A percentile compares a stretch with the other conserved stretches of the same genome.
phyloP scores from a whole-genome alignment of 768 basidiomycete species.

The Serendipita sp. region DNA sequence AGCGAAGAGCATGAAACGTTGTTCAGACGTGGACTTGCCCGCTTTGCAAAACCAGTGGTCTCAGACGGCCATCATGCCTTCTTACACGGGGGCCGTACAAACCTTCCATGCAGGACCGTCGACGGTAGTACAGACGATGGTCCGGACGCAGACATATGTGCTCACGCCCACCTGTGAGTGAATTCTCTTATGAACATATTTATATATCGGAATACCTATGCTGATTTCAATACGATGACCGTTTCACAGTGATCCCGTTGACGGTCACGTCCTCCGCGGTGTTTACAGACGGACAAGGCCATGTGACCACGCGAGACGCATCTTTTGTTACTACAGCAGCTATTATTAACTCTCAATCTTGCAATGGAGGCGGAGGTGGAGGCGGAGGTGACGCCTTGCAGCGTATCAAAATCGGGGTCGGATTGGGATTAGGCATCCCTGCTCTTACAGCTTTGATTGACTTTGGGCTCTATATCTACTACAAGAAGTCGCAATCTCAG shows the following conservation, averaged over 20 bases:
- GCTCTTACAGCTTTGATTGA: not conserved
- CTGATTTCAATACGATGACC: too few relatives aligned
- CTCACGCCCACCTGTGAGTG: not conserved
- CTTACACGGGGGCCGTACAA: not conserved
- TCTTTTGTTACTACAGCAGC: not conserved
- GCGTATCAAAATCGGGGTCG: too few relatives aligned
- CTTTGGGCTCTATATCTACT: not conserved
- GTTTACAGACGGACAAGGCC: not conserved
- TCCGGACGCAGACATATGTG: not conserved
- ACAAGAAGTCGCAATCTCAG: too few relatives aligned
- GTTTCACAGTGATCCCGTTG: not conserved
- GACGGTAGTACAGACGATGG: not conserved
- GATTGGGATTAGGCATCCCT: not conserved
- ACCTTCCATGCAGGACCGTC: not conserved
- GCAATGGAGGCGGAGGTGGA: not conserved
- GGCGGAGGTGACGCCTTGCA: too few relatives aligned
- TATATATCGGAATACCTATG: too few relatives aligned
- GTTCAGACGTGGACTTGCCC: not conserved
- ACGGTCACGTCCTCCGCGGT: not conserved
- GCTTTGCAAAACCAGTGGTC: not conserved
- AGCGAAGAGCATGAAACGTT: not conserved
- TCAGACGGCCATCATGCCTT: not conserved
- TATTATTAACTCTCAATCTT: not conserved
- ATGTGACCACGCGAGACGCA: not conserved
- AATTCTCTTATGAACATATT: too few relatives aligned